phyloP scores from a whole-genome alignment of 192 early-diverging fungal genomes.

The Paraglomus brasilianum region DNA sequence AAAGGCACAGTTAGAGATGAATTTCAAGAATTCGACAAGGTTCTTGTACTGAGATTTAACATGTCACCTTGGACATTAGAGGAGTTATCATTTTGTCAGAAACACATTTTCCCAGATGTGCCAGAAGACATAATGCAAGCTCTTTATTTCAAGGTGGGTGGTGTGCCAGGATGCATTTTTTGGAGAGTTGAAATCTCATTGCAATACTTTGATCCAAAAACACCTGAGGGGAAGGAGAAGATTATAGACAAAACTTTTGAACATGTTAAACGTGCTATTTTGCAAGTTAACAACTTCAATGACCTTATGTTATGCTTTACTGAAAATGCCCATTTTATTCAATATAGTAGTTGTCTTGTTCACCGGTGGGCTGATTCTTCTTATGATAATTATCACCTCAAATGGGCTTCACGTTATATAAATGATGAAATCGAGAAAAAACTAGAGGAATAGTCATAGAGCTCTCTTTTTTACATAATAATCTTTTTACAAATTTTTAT shows the following conservation, averaged over 20 bases:
- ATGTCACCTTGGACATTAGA: neutral
- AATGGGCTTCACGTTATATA: slow-evolving; percentile 18
- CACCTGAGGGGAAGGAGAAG: neutral
- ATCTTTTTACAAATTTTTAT: no score
- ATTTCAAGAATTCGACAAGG: slow-evolving; percentile 13
- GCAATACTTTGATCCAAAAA: slow-evolving; percentile 12
- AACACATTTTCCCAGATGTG: neutral
- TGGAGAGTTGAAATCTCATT: neutral
- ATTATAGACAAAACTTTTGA: neutral
- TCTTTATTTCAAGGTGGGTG: neutral
- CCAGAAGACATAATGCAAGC: neutral
- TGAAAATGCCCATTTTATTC: neutral
- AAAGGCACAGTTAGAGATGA: neutral
- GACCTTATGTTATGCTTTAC: neutral
- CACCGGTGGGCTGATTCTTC: neutral
- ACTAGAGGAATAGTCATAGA: no score
- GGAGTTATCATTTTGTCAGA: neutral
- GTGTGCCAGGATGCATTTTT: slow-evolving; percentile 6
- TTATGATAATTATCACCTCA: neutral
- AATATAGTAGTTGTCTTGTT: neutral
- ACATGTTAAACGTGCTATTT: neutral
- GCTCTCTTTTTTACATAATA: no score
- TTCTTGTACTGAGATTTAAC: neutral
- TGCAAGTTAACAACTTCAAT: neutral
- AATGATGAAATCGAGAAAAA: slow-evolving; percentile 2